Base-by-base conservation (phyloP, 202 grass and related monocot species). In the Schoenoplectus triqueter region DNA sequence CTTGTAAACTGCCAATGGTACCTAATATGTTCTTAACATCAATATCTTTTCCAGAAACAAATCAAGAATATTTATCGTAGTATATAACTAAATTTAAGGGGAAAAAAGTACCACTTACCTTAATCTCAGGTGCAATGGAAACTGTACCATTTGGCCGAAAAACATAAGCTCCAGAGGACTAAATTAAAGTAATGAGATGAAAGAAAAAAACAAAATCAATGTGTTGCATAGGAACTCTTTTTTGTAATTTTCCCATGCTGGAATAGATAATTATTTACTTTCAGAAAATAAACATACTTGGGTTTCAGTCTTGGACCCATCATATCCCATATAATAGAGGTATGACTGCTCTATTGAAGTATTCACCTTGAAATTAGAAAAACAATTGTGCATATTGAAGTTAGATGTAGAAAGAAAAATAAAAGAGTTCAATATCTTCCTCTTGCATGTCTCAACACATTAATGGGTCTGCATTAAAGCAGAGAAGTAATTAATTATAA, bases 151-250 rank as follows among this genome's bases (percentile, higher is more conserved):
- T 77, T 40, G 89, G 89, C 46, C 86, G 86, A 85, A 90, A 90
- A 81, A 90, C 64, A 87, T 90, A 90, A 73, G 89, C 89, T 78
- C 89, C 89, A 70, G 89, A 90, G 2, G 89, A 86, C 89, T 90
- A 77, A 56, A 87, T 52, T 48, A 69, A 79, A 65, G 44, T 40
- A 84, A 64, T 39, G 11, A 49, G 18, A 81, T 81, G 40, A 65
- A 49, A 56, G 73, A 85, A 81, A 41, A 49, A 57, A 65, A 48
- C 17, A 73, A 80, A 54, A 79, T 64, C 10, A 81, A 31, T 71
- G 59, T 63, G 14, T 64, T 74, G 73, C 10, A 7, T 42, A 31
- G 60, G 68, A n/a, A 69, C 0, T 59, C 50, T 2, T 71, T 31
- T 13, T 55, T 51, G 52, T 62, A 54, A 73, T 46, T 11, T 77